Percentiles rank a stretch among this genome's conserved stretches.
Conservation (phyloP, 2,329 filamentous ascomycete genomes). For the Aspergillus brunneoviolaceus region DNA sequence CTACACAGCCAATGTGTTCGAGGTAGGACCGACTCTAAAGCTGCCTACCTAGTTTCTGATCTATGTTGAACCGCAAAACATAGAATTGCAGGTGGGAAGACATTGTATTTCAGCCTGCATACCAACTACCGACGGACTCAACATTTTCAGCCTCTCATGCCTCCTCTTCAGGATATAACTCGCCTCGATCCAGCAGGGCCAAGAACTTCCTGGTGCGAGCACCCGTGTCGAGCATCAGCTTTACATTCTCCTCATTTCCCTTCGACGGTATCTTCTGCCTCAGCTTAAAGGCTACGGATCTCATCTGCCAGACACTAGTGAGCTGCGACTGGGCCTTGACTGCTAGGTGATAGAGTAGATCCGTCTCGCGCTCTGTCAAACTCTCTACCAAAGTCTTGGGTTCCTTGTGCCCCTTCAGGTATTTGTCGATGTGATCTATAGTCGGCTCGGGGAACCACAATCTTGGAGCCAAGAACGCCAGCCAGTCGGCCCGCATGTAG, state of each 20-base stretch:
- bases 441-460: background rate
- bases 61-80: no score
- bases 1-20: no score
- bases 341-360: background rate
- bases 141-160: background rate
- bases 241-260: background rate
- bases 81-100: no score
- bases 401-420: background rate
- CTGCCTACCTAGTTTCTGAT: no score
- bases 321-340: background rate
- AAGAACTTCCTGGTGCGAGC: background rate
- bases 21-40: no score
- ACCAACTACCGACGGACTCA: background rate
- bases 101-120: background rate
- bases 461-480: background rate
- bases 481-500: constrained; percentile 1
- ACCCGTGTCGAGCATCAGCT: background rate
- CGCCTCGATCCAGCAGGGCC: background rate
- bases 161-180: background rate
- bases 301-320: background rate
- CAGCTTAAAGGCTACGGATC: background rate
- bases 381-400: no score
- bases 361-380: background rate
- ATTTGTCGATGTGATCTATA: background rate
- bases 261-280: background rate